phyloP scores from a whole-genome alignment of 2,329 filamentous ascomycete species.

The Chrysosporium keratinophilum region DNA sequence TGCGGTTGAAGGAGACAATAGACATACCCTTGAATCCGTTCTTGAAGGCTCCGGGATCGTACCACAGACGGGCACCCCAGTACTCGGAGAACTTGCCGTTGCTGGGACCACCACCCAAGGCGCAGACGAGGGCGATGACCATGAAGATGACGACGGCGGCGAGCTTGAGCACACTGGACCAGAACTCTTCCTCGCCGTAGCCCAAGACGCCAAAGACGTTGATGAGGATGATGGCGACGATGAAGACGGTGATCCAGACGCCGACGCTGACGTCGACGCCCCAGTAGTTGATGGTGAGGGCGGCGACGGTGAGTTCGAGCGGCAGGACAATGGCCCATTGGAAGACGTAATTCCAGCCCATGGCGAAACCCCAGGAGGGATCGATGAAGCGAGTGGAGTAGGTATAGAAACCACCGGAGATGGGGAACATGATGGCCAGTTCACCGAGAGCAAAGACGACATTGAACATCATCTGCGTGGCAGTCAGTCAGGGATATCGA shows the following conservation, averaged over 20 bases:
- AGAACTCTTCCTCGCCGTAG: constrained; percentile 74
- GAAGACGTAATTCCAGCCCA: constrained; percentile 55
- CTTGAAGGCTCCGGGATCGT: constrained; percentile 38
- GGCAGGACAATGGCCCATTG: constrained; percentile 76
- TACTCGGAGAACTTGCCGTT: constrained; percentile 24
- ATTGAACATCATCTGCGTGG: constrained; percentile 46
- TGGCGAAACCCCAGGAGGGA: constrained; percentile 44
- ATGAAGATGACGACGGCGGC: constrained; percentile 74
- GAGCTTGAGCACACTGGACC: constrained; percentile 72
- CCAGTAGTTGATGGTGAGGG: constrained; percentile 71
- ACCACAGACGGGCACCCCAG: constrained; percentile 30
- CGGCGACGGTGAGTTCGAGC: constrained; percentile 71
- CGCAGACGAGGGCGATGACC: constrained; percentile 64
- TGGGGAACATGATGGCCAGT: constrained; percentile 51
- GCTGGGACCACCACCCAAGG: constrained; percentile 35
- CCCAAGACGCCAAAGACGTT: constrained; percentile 76
- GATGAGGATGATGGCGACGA: constrained; percentile 59
- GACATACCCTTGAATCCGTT: constrained; percentile 33
- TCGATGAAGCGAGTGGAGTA: constrained; percentile 53
- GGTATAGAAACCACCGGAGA: constrained; percentile 54
- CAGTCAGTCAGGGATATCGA: too few species aligned
- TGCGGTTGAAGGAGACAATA: too few species aligned
- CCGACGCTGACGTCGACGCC: constrained; percentile 27
- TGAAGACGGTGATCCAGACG: constrained; percentile 58
- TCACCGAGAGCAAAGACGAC: constrained; percentile 52